Conservation (phyloP, 2,329 filamentous ascomycete species). For the Thielaviopsis populi region DNA sequence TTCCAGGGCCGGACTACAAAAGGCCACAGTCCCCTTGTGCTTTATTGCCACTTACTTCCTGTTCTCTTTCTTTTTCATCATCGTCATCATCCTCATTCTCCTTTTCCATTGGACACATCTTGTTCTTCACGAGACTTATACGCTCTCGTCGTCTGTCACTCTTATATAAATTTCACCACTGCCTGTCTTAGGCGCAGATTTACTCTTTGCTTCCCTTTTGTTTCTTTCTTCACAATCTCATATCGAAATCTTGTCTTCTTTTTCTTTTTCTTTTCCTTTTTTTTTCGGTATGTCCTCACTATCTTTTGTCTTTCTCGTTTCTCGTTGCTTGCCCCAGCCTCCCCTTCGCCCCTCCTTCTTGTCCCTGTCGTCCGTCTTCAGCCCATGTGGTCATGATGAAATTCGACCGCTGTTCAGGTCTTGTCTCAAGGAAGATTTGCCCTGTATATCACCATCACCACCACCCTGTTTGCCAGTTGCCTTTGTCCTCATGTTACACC, state of each 20-base stretch:
- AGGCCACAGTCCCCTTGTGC: slow-evolving; percentile 5
- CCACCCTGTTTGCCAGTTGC: not conserved
- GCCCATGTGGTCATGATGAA: not conserved
- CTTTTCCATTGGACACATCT: not conserved
- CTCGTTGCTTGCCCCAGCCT: not conserved
- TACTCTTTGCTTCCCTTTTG: slow-evolving; percentile 1
- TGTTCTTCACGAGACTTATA: not conserved
- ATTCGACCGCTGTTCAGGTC: not conserved
- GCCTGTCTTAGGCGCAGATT: not conserved
- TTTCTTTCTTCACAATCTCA: not conserved
- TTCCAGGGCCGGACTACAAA: slow-evolving; percentile 1
- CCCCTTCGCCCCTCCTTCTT: not conserved
- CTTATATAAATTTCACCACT: not conserved
- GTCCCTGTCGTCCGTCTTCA: slow-evolving; percentile 14
- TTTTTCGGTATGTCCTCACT: not conserved
- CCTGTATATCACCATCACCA: not conserved
- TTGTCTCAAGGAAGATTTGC: slow-evolving; percentile 2
- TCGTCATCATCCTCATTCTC: not conserved
- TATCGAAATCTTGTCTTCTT: not conserved
- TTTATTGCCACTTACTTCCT: not conserved
- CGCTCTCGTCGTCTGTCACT: not conserved
- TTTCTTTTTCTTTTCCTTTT: not conserved
- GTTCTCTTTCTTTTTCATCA: not conserved
- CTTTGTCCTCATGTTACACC: not conserved
- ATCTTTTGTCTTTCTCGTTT: not conserved